Evolutionary conservation across 345 rosid genomes (phyloP), one percentile per base, ranked within the genome.

Genomic region (Streptanthus diversifolius): DNA sequence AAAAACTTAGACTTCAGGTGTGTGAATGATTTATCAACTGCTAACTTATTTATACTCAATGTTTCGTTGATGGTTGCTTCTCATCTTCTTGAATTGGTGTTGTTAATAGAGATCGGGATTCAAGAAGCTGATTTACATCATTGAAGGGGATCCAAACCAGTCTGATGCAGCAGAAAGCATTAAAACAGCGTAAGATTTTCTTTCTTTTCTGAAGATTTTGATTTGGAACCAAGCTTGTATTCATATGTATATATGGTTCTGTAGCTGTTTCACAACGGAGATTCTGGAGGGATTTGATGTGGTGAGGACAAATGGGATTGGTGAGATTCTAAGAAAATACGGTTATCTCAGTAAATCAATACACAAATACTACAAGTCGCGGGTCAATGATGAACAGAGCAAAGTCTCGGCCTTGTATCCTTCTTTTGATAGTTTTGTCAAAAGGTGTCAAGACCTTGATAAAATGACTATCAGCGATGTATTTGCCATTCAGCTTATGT

Each of bases 191-290:
- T 89, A 85, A 83, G 91, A 49, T 3, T 22, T 11, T 22, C n/a
- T 18, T 51, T 5, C 7, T 29, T 29, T 29, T 29, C 7, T 29
- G 32, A 29, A 29, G 32, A 29, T 29, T 29, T 29, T 29, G 63
- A 1, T 24, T 17, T 49, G 55, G 9, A 69, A 39, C 49, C 60
- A 64, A 70, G 27, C 1, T 54, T 37, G 17, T 72, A n/a, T 47
- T 11, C 43, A 19, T 56, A 54, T 30, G 47, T 30, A 51, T 64
- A n/a, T 32, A n/a, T 43, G 48, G 24, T 22, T 45, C 3, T 80
- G 72, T 87, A 90, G 97, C 57, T 90, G 98, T 77, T 86, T 90
- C 76, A 93, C 95, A 5, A 93, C 96, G 7, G 98, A 93, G 87
- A 88, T 93, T 74, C 84, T 89, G 74, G 96, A 91, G 75, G 95